These are phyloP conservation scores for Triticum turgidum DNA, from an alignment of 176 grass and related monocot genomes.

Conservation along the genomic window DNA sequence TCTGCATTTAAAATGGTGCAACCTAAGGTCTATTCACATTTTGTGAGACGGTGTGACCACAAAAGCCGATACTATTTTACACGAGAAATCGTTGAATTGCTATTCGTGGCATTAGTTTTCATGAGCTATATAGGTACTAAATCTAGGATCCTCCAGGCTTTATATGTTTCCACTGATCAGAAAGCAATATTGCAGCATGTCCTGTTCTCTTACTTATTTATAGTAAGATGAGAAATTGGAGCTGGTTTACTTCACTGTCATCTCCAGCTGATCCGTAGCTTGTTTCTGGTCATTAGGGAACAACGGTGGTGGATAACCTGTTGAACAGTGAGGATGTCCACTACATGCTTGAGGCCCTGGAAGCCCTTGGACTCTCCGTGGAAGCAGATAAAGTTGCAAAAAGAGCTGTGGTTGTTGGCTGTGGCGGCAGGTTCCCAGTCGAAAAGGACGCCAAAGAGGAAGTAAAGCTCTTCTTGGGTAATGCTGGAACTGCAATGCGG, in stretches of 20 bases:
- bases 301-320: constrained; percentile 91
- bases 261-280: background rate
- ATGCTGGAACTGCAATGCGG: constrained; percentile 97
- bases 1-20: background rate
- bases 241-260: background rate
- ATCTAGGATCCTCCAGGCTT: background rate
- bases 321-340: constrained; percentile 92
- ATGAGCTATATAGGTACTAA: background rate
- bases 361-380: constrained; percentile 79
- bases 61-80: too few species aligned
- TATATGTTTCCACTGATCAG: background rate
- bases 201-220: background rate
- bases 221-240: background rate
- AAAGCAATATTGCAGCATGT: background rate
- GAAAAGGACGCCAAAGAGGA: constrained; percentile 62
- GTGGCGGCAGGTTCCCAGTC: constrained; percentile 67
- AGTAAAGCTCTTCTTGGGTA: constrained; percentile 89
- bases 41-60: background rate
- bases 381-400: constrained; percentile 79
- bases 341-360: constrained; percentile 97
- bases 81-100: too few species aligned
- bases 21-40: background rate
- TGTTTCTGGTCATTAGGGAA: constrained; percentile 50
- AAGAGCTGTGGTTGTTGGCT: constrained; percentile 74
- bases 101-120: background rate